A percentile compares a stretch with the other conserved stretches of the same genome.
phyloP scores from a whole-genome alignment of 192 early-diverging fungal genomes.

The Dispira simplex region DNA sequence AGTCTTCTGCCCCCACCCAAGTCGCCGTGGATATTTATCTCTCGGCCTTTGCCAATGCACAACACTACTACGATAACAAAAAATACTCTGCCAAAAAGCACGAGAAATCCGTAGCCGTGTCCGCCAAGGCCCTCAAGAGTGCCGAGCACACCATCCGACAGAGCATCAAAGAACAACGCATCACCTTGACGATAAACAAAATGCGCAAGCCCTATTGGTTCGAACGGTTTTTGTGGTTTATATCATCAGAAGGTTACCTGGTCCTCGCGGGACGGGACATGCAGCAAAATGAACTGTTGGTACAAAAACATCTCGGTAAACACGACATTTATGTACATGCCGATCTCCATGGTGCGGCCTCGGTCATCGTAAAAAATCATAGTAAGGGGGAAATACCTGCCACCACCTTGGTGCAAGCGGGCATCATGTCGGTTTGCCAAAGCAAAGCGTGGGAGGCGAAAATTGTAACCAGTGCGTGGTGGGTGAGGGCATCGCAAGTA shows the following conservation, averaged over 20 bases:
- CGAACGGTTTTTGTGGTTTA: conserved; percentile 96
- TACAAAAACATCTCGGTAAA: conserved; percentile 45
- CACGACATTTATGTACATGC: conserved; percentile 87
- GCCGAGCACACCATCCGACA: conserved; percentile 81
- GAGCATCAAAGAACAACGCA: conserved; percentile 60
- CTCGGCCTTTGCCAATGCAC: conserved; percentile 80
- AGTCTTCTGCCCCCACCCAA: conserved; percentile 20
- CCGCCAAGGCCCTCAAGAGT: conserved; percentile 72
- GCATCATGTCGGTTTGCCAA: conserved; percentile 86
- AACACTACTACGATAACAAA: conserved; percentile 74
- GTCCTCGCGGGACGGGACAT: conserved; percentile 87
- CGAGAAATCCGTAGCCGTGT: conserved; percentile 74
- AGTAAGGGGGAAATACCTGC: conserved; percentile 52
- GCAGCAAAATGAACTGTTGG: conserved; percentile 84
- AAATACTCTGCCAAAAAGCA: conserved; percentile 76
- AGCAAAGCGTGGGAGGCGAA: conserved; percentile 96
- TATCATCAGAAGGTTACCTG: conserved; percentile 83
- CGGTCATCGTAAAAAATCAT: conserved; percentile 76
- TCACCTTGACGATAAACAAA: conserved; percentile 62
- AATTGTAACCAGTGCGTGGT: conserved; percentile 87
- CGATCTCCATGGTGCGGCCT: conserved; percentile 83
- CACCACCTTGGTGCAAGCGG: conserved; percentile 85
- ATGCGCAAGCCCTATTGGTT: conserved; percentile 94
- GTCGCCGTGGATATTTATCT: conserved; percentile 81
- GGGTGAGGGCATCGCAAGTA: conserved; percentile 80